These are phyloP conservation scores for Alternaria conjuncta DNA, from an alignment of 2,329 filamentous ascomycete species.

Conservation along the genomic window DNA sequence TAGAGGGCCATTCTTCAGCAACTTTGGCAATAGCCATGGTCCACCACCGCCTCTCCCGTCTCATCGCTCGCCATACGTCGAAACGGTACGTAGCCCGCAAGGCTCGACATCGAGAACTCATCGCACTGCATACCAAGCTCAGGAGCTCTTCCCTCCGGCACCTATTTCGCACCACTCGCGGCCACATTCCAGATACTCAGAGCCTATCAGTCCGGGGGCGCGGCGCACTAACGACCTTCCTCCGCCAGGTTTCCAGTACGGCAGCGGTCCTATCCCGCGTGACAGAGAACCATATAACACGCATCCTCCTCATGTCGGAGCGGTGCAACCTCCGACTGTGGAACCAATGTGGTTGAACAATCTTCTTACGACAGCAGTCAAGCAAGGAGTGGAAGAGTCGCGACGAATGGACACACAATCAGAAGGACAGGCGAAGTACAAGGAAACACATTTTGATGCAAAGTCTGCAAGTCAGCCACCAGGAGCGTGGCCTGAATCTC, in stretches of 20 bases:
- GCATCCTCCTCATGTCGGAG: background rate
- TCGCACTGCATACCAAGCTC: background rate
- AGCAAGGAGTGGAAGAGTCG: conserved; percentile 28
- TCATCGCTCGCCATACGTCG: conserved; percentile 23
- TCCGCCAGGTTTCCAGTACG: conserved; percentile 30
- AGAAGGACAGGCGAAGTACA: background rate
- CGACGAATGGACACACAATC: conserved; percentile 5
- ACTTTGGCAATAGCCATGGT: background rate
- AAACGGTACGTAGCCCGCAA: conserved; percentile 12
- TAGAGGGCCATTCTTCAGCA: conserved; percentile 3
- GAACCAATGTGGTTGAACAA: conserved; percentile 26
- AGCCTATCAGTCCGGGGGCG: conserved; percentile 15
- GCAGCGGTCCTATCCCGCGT: conserved; percentile 33
- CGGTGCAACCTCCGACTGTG: conserved; percentile 1
- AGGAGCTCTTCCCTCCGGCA: background rate
- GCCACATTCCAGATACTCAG: conserved; percentile 11
- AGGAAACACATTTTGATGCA: background rate
- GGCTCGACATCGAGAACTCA: conserved; percentile 7
- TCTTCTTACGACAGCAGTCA: conserved; percentile 26
- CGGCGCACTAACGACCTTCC: conserved; percentile 9
- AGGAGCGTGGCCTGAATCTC: conserved; percentile 35
- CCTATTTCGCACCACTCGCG: background rate
- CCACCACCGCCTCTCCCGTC: conserved; percentile 10
- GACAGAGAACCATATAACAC: conserved; percentile 5
- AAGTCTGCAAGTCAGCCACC: conserved; percentile 22